Percentiles rank a stretch among this genome's conserved stretches.
These are phyloP conservation scores for Catunica adiposa DNA, from an alignment of 2,329 filamentous ascomycete genomes.

Conservation along the genomic window DNA sequence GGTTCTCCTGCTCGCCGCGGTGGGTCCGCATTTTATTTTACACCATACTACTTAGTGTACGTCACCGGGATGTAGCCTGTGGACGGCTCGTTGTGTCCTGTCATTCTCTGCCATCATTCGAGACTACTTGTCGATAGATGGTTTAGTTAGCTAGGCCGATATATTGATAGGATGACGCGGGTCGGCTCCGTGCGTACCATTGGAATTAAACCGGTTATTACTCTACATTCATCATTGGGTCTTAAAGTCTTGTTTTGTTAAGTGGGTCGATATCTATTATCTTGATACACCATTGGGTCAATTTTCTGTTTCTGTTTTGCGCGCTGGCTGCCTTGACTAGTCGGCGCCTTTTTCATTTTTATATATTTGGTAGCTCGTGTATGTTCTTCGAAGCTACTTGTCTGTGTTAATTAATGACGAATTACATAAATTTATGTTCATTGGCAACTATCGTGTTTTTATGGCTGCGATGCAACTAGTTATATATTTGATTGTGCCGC, in stretches of 20 bases:
- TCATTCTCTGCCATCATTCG: not conserved
- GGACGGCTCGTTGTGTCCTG: not conserved
- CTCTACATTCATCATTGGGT: too few species aligned
- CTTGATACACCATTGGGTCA: too few species aligned
- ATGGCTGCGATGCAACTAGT: too few species aligned
- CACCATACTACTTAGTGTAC: conserved; percentile 1
- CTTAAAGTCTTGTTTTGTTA: too few species aligned
- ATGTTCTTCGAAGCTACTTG: not conserved
- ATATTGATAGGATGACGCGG: not conserved
- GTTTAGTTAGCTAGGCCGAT: not conserved
- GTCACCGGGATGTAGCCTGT: not conserved
- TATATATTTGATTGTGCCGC: too few species aligned
- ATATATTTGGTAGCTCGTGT: not conserved
- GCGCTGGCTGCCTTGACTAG: too few species aligned
- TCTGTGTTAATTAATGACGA: not conserved
- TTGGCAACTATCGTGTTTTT: not conserved
- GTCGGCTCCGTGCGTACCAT: too few species aligned
- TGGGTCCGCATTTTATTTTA: not conserved
- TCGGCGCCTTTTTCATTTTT: not conserved
- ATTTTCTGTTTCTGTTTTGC: too few species aligned
- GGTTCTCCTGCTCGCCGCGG: conserved; percentile 1
- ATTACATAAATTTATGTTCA: not conserved
- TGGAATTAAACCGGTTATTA: too few species aligned
- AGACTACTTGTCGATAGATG: not conserved
- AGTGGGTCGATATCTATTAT: too few species aligned